Percentiles rank a stretch among this genome's conserved stretches.
Evolutionary conservation across 441 rosid species (phyloP).

Genomic region (Populus hybrid): DNA sequence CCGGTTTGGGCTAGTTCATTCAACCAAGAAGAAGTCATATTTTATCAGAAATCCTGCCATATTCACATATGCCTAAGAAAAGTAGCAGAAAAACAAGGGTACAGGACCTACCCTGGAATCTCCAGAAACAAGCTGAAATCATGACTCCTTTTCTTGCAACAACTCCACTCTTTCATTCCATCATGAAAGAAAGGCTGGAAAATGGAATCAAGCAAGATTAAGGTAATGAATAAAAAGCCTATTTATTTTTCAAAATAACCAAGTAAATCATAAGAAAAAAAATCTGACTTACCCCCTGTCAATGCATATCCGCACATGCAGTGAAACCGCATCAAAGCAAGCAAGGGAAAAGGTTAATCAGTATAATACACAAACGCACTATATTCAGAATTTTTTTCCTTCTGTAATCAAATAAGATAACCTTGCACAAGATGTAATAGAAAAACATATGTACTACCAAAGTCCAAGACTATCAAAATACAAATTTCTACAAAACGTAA

Average conservation of each 20-base stretch:
- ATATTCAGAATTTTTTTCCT: not conserved
- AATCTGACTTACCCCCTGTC: constrained; percentile 65
- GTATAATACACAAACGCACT: constrained; percentile 10
- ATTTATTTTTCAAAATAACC: not conserved
- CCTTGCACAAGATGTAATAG: not conserved
- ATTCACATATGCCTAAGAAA: not conserved
- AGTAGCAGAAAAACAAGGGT: not conserved
- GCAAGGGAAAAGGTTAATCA: constrained; percentile 28
- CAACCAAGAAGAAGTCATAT: not conserved
- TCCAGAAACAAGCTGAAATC: constrained; percentile 79
- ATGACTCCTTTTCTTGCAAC: constrained; percentile 93
- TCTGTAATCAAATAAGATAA: not conserved
- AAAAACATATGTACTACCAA: not conserved
- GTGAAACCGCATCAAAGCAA: constrained; percentile 31
- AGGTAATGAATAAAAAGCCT: not conserved
- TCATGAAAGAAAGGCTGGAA: constrained; percentile 85
- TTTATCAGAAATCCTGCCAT: not conserved
- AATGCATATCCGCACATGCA: constrained; percentile 14
- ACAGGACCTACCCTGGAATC: constrained; percentile 72
- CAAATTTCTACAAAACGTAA: not conserved
- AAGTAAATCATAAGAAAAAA: not conserved
- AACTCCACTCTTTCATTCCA: constrained; percentile 98
- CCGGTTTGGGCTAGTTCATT: not conserved
- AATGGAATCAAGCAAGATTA: constrained; percentile 11
- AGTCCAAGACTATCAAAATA: not conserved